Percentiles rank a stretch among this genome's conserved stretches.
phyloP scores from a whole-genome alignment of 2,329 filamentous ascomycete species.

The Beauveria sp. region DNA sequence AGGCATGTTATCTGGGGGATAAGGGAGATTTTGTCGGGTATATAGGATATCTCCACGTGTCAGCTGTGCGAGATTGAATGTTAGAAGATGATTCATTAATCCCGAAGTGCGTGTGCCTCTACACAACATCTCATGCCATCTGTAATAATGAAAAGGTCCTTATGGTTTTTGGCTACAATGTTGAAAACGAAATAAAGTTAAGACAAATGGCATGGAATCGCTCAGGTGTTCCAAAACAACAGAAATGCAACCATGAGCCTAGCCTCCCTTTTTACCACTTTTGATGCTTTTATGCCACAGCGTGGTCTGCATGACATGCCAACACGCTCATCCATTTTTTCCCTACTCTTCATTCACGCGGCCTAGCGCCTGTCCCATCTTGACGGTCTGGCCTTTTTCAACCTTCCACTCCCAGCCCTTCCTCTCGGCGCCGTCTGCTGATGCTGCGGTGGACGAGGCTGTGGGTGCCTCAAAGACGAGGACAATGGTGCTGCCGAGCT shows the following conservation, averaged over 20 bases:
- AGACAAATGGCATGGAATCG: neutral
- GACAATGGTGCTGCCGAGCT: conserved; percentile 89
- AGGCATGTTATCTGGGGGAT: neutral
- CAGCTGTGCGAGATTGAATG: neutral
- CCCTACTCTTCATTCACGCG: conserved; percentile 51
- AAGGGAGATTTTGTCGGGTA: neutral
- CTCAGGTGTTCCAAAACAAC: neutral
- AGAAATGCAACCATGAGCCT: neutral
- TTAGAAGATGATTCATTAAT: neutral
- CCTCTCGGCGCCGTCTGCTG: conserved; percentile 42
- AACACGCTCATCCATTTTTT: conserved; percentile 30
- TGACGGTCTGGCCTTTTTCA: conserved; percentile 78
- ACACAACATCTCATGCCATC: neutral
- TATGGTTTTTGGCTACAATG: neutral
- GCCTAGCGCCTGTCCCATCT: conserved; percentile 81
- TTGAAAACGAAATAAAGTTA: neutral
- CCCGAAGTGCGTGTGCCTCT: neutral
- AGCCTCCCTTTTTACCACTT: neutral
- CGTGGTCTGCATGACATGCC: neutral
- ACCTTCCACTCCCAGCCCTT: conserved; percentile 81
- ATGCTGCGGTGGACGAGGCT: conserved; percentile 42
- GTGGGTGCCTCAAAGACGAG: conserved; percentile 89
- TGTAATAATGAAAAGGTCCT: neutral
- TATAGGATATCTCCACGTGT: neutral
- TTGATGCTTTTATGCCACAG: neutral